Evolutionary conservation across 2,329 filamentous ascomycete genomes (phyloP).

Genomic region (Alternaria arborescens): DNA sequence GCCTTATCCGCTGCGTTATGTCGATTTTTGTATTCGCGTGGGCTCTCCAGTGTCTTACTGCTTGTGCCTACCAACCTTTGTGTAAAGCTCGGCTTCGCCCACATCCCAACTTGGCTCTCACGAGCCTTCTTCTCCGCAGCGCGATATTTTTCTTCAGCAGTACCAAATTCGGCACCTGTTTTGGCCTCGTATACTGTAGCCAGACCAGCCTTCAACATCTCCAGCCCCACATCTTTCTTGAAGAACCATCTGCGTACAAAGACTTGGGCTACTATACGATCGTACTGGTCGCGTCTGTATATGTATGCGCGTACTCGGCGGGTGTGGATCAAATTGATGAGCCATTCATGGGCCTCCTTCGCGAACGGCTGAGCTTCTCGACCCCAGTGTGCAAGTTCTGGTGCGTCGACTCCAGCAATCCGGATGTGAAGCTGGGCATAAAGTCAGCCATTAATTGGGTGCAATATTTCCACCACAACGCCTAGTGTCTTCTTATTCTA

Average conservation of each 20-base stretch:
- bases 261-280: conserved; percentile 86
- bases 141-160: conserved; percentile 68
- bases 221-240: conserved; percentile 81
- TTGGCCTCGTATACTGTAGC: conserved; percentile 96
- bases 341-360: conserved; percentile 81
- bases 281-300: conserved; percentile 89
- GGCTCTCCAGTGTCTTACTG: conserved; percentile 73
- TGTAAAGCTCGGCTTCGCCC: conserved; percentile 63
- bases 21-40: conserved; percentile 82
- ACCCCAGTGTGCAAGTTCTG: conserved; percentile 92
- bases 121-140: conserved; percentile 66
- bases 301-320: conserved; percentile 82
- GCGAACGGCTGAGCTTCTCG: conserved; percentile 84
- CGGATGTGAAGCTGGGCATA: conserved; percentile 78
- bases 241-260: conserved; percentile 74
- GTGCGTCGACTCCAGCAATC: conserved; percentile 90
- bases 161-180: conserved; percentile 86
- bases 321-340: conserved; percentile 75
- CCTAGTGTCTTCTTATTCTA: not conserved
- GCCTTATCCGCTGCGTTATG: conserved; percentile 56
- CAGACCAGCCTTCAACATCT: conserved; percentile 85
- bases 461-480: not conserved
- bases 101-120: conserved; percentile 65
- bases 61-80: conserved; percentile 59
- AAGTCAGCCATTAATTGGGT: conserved; percentile 20